Evolutionary conservation across 495 filamentous ascomycete genomes (phyloP), one percentile per base, ranked within the genome.

Genomic region (Penicillium atrosanguineum): DNA sequence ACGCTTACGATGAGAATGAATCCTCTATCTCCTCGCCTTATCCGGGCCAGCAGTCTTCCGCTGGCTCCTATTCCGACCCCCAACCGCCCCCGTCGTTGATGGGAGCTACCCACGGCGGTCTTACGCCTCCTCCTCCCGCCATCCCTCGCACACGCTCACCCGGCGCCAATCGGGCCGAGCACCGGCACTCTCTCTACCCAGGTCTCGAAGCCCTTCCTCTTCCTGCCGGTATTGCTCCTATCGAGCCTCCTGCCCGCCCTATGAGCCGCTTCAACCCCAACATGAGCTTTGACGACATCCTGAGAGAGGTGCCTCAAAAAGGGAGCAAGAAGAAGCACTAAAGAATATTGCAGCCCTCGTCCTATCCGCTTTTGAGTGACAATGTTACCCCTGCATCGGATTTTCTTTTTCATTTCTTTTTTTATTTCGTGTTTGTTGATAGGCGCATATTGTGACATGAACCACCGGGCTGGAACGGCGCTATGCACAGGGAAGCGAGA

Each of bases 221-320:
- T 15, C 79, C 79, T 3, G 71, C 74, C 1, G 77, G 77, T 18
- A 76, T 81, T 25, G 71, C 72, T 4, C 77, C 75, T 14, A 70
- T 73, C 26, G 77, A 78, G 49, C 72, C 70, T 20, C 77, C 66
- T 16, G 63, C 68, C 26, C 66, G 65, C 40, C 69, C 68, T 37
- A 61, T 69, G 16, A 73, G 67, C 50, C 71, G 69, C 42, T 78
- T 75, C 65, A 79, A 74, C 46, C 74, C 65, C 48, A 78, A 71
- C 53, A 78, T 78, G 72, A 81, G 75, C 47, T 81, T 81, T 57
- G 78, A 79, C 45, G 72, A 79, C 48, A 81, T 81, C 45, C 55
- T 81, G 45, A 73, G 63, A 47, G 69, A 79, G 44, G 70, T 73
- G 28, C 74, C 78, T 8, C 69, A 72, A 45, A 69, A 72, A 47